Evolutionary conservation across 306 rosid species (phyloP), one percentile per base, ranked within the genome.

Genomic region (Medicago lupulina): DNA sequence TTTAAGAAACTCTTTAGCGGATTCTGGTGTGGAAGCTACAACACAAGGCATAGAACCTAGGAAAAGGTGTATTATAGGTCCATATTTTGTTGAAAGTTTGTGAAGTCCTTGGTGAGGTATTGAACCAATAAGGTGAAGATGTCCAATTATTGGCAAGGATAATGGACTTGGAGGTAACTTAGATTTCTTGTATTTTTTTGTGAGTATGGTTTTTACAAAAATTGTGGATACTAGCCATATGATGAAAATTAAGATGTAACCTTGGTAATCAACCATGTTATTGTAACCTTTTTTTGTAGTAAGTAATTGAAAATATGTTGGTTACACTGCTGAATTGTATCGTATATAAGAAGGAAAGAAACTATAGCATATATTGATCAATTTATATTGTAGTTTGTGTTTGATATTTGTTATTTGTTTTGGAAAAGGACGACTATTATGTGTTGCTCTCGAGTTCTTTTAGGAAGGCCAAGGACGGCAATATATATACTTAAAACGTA

Each of bases 91-190:
- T 25, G 91, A 85, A 50, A 92, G 89, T n/a, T 72, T 84, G 76
- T 76, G 80, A 57, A 90, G 73, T n/a, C 87, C 78, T 28, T 83
- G 96, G 74, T 90, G 92, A 17, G 91, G 90, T 10, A 88, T 54
- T 55, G 74, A 76, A 15, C 76, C 78, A 3, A 85, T 81, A 64
- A 83, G 91, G 73, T 87, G 83, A 47, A 86, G 91, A 78, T 87
- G 92, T 44, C 95, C 95, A 3, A 89, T 89, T 61, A 89, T 78
- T 3, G 95, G 95, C 10, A 89, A 63, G 60, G 87, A 80, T 15
- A 10, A 55, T 17, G 92, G 95, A 55, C 90, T 74, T 4, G 92
- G 95, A 31, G 92, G 90, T 10, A 65, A 46, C 25, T 40, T 78
- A 23, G 63, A 2, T 21, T 79, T 79, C 49, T 18, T 75, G 13